Base-by-base conservation (phyloP, 352 stramenopile genomes). In the Phytophthora podocarpi region DNA sequence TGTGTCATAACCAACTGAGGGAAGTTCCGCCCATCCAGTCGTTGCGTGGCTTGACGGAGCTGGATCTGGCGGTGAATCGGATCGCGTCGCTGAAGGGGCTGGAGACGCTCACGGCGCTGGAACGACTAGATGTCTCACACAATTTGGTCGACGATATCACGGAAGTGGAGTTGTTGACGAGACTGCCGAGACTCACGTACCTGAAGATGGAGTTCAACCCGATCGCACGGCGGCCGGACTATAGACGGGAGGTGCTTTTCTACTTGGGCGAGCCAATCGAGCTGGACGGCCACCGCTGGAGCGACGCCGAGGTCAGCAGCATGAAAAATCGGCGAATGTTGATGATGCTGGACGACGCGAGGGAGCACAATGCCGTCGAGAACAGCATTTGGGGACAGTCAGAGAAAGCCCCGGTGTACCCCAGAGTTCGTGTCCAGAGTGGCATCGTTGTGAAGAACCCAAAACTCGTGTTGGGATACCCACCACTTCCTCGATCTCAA, bases 201-300 rank as follows among this genome's bases (percentile, higher is more conserved):
- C 45, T 95, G n/a, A 72, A 80, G 9, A 57, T 96, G 42, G 71
- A 76, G 39, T 83, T 87, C n/a, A 96, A 96, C 32, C 85, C 84
- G 15, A 81, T 96, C 30, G 67, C 84, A 16, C 59, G 67, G 5
- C 72, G 83, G 21, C 80, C 87, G 8, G 87, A 96, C 30, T 93
- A 95, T 55, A 74, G 87, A 32, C 75, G 87, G 20, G 85, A 96
- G 50, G 78, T 93, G 15, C 43, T 95, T 1, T 95, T 96, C 32
- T 94, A 85, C 54, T 50, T 96, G 23, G 79, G 85, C 6, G 77
- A 88, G 47, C 31, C 43, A 11, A 51, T 96, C 12, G 79, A 90
- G 48, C 45, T 96, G 5, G 87, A 96, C 20, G 71, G 74, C 4
- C 54, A 80, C 31, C 46, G 63, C 6, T 96, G 87, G 87, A 91